Percentiles rank a stretch among this genome's conserved stretches.
phyloP scores from a whole-genome alignment of 164 flowering plant species.

The Brasenia schreberi region DNA sequence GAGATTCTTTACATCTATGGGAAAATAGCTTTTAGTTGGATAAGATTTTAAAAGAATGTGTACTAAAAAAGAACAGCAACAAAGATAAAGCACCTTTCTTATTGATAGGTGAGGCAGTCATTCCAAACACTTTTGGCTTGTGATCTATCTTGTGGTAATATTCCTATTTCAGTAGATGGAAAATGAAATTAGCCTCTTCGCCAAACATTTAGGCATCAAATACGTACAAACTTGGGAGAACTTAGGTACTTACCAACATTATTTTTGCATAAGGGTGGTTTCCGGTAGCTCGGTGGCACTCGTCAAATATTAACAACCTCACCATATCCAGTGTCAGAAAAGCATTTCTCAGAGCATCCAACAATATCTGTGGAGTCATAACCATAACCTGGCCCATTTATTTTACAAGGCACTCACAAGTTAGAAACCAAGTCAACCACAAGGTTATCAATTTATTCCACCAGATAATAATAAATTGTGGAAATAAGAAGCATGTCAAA shows the following conservation, averaged over 20 bases:
- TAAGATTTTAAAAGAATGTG: too few species aligned
- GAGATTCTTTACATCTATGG: too few species aligned
- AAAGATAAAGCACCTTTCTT: conserved; percentile 44
- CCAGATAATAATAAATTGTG: too few species aligned
- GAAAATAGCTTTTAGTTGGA: too few species aligned
- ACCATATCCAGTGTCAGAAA: conserved; percentile 40
- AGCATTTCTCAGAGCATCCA: conserved; percentile 78
- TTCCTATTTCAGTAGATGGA: conserved; percentile 29
- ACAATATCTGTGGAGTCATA: conserved; percentile 80
- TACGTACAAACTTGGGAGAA: too few species aligned
- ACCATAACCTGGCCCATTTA: conserved; percentile 46
- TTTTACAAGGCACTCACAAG: too few species aligned
- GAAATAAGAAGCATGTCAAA: too few species aligned
- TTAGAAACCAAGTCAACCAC: too few species aligned
- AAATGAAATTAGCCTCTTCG: too few species aligned
- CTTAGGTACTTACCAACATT: conserved; percentile 52
- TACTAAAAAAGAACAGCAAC: neutral
- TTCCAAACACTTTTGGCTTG: conserved; percentile 82
- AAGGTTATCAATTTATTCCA: too few species aligned
- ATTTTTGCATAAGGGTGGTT: conserved; percentile 78
- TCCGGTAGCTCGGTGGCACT: conserved; percentile 71
- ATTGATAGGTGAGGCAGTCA: conserved; percentile 78
- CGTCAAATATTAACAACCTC: conserved; percentile 59
- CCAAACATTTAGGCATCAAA: too few species aligned
- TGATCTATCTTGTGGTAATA: conserved; percentile 44